Base-by-base conservation (phyloP, 176 grass and related monocot genomes). In the Raddia distichophylla region DNA sequence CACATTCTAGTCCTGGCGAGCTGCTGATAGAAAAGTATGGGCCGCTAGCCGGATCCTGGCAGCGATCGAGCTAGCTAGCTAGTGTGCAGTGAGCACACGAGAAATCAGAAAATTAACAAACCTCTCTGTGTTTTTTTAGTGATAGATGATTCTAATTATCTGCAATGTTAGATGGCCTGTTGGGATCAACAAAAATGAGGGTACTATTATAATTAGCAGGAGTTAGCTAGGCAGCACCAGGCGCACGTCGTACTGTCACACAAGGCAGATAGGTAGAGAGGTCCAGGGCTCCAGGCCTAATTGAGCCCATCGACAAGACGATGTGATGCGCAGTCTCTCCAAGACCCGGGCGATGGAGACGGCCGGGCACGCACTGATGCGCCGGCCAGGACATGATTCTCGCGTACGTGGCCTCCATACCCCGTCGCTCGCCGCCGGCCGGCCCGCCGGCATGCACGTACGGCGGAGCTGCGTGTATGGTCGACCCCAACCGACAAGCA, bases 191-290 rank as follows among this genome's bases (percentile, higher is more conserved):
- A 18, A 18, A 9, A 37, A 18, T 2, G 62, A 43, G n/a, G 32
- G 53, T 53, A 54, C 13, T 58, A 60, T 47, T 32, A 27, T 32
- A 27, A n/a, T 49, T 63, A 44, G 34, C 10, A 58, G 27, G 70
- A 37, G 33, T 16, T 22, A 40, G 56, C 42, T 48, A 52, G 71
- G 10, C 14, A 74, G 27, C 44, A 43, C 27, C 9, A 58, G 14
- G 15, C 14, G 83, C 76, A 80, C 58, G 84, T 73, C 84, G 51
- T 64, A 70, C 5, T 54, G 71, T 68, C 78, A 69, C 51, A 33
- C 85, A 22, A 62, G 64, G 16, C 27, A 33, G 15, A 27, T 32
- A 56, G 34, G 16, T 10, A 3, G 37, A 40, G 37, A 40, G 37
- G 37, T 46, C 9, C 66, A 4, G 8, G 7, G 37, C 3, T 46